These are phyloP conservation scores for Nymphaea thermarum DNA, from an alignment of 164 flowering plant species.

Conservation along the genomic window DNA sequence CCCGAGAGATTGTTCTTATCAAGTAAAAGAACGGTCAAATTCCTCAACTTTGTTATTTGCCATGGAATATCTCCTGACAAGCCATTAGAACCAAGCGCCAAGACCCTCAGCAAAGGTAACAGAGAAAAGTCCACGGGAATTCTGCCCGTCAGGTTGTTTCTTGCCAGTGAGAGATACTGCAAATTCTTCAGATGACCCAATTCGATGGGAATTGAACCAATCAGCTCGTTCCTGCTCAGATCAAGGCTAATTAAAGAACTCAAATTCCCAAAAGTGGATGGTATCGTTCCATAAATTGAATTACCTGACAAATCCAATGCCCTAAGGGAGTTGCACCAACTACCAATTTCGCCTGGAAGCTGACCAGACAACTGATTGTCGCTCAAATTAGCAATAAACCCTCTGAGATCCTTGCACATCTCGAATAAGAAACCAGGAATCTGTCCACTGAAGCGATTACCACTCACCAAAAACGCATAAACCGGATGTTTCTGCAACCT, in stretches of 20 bases:
- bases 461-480: constrained; percentile 57
- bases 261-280: constrained; percentile 34
- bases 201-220: constrained; percentile 43
- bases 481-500: constrained; percentile 32
- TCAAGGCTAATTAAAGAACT: constrained; percentile 46
- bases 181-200: constrained; percentile 35
- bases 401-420: constrained; percentile 35
- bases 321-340: constrained; percentile 37
- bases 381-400: constrained; percentile 46
- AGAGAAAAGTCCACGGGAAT: constrained; percentile 55
- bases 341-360: constrained; percentile 36
- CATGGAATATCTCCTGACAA: constrained; percentile 61
- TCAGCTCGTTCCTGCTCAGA: constrained; percentile 51
- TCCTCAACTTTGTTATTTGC: constrained; percentile 38
- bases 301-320: constrained; percentile 63
- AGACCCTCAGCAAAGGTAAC: constrained; percentile 35
- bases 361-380: constrained; percentile 45
- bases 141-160: constrained; percentile 49
- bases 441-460: constrained; percentile 40
- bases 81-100: constrained; percentile 63
- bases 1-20: constrained; percentile 62
- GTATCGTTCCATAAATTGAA: constrained; percentile 46
- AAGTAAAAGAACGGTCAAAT: constrained; percentile 46
- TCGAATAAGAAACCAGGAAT: constrained; percentile 52
- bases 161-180: constrained; percentile 48